Conservation (phyloP, 2,329 filamentous ascomycete genomes). For the Phialocephala sp. region DNA sequence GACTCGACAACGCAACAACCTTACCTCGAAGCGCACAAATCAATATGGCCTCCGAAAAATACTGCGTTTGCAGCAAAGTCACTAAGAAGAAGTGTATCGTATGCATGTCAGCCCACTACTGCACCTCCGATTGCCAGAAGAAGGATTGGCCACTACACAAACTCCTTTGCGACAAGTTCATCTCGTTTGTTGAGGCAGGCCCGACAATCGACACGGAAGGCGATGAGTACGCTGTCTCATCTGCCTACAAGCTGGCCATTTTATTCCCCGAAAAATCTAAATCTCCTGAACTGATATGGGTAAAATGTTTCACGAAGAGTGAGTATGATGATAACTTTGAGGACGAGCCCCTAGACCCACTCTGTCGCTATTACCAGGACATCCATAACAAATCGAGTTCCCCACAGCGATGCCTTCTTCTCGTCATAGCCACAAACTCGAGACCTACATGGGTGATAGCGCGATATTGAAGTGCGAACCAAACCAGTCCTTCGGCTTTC, state of each 20-base stretch:
- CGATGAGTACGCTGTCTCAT: neutral
- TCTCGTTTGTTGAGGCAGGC: neutral
- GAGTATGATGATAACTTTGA: neutral
- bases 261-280: neutral
- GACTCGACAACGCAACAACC: neutral
- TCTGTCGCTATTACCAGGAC: neutral
- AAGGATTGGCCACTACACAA: conserved; percentile 20
- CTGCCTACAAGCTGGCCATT: conserved; percentile 6
- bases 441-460: too few relatives aligned
- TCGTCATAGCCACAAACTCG: too few relatives aligned
- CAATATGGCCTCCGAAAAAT: conserved; percentile 14
- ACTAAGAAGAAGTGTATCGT: neutral
- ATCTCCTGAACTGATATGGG: neutral
- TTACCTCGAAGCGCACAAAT: neutral
- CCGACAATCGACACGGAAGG: neutral
- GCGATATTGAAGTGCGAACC: too few relatives aligned
- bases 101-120: conserved; percentile 17
- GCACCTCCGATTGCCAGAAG: conserved; percentile 13
- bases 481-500: too few relatives aligned
- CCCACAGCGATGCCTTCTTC: too few relatives aligned
- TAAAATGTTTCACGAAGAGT: neutral
- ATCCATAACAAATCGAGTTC: neutral
- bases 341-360: neutral
- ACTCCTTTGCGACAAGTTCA: conserved; percentile 15
- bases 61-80: conserved; percentile 9